Base-by-base conservation (phyloP, 192 early-diverging fungal species). In the Funneliformis geosporum region DNA sequence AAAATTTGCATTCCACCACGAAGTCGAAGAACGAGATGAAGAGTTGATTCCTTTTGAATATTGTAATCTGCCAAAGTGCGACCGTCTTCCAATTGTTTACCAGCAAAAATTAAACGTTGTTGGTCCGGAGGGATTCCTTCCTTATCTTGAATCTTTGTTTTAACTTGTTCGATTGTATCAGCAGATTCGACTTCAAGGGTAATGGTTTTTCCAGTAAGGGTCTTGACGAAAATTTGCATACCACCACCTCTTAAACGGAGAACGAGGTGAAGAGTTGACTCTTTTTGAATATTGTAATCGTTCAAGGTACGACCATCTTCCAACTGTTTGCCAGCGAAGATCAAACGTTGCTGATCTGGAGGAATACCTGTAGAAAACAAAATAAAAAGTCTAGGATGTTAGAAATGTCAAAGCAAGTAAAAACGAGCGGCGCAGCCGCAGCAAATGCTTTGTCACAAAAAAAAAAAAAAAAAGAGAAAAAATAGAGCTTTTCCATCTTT, bases 101-200 rank as follows among this genome's bases (percentile, higher is more conserved):
- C 93, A 47, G 93, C 93, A 61, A 94, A 94, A 73, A 94, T 93
- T 12, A 94, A 88, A 60, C 93, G 90, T 82, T 94, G 93, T 85
- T 92, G 89, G 70, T 93, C 89, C 42, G 89, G 84, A 5, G 91
- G 93, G 47, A 91, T 91, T 5, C 91, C 94, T 84, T 95, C 94
- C 88, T 93, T 95, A 70, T 95, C 91, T 85, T 93, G 92, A 69
- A 95, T 95, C 89, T 93, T 94, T 79, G 95, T 95, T 55, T 55
- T 55, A 55, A 55, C 50, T 55, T 55, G 50, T 5, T 55, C 50
- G 6, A 55, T 55, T 5, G 50, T 55, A 55, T 55, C 50, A 0
- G 50, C 16, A 11, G 50, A 55, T 16, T 55, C 50, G 14, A 55
- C 50, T 55, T 55, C 50, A 21, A 55, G 50, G 16, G 50, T 55